Base-by-base conservation (phyloP, 2,329 filamentous ascomycete species). In the Penicillium sp. region DNA sequence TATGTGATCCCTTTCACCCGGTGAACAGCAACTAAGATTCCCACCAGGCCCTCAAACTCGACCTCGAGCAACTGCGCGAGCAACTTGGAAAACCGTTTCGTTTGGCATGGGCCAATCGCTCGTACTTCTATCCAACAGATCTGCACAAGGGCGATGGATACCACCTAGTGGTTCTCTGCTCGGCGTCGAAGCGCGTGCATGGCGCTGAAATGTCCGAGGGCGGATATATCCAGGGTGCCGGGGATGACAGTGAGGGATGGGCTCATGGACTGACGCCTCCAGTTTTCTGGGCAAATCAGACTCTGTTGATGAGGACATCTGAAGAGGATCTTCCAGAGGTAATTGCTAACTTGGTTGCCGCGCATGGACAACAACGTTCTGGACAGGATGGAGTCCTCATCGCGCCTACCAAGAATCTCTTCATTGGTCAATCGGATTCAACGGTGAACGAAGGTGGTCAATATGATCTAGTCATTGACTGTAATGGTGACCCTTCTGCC, bases 241-340 rank as follows among this genome's bases (percentile, higher is more conserved):
- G 84, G 2, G 92, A 98, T 62, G 92, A 98, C 60, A 86, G 84
- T 9, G 92, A 98, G 69, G 86, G 85, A 51, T 98, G 92, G 92
- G 83, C 88, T 1, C 69, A 76, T 36, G 87, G 86, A 0, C 74
- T 96, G 11, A 92, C 85, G 0, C 79, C 90, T 0, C 60, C 69
- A 0, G 47, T 90, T 0, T 98, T 95, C 65, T 98, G 92, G 92
- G 64, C 63, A 2, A 71, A 95, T 51, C 69, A 68, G 28, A 68
- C 76, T 0, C 26, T 57, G 4, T 68, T 96, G 8, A 67, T 93
- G 13, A 61, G 61, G 0, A 75, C 81, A 0, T 55, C 74, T 0
- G 89, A 95, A 54, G 73, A 77, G 7, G 78, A 87, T 2, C 62
- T 83, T 4, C 71, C 74, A 0, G 55, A 48, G 8, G 38, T 77